Conservation (phyloP, 345 rosid species). For the Combretum micranthum region DNA sequence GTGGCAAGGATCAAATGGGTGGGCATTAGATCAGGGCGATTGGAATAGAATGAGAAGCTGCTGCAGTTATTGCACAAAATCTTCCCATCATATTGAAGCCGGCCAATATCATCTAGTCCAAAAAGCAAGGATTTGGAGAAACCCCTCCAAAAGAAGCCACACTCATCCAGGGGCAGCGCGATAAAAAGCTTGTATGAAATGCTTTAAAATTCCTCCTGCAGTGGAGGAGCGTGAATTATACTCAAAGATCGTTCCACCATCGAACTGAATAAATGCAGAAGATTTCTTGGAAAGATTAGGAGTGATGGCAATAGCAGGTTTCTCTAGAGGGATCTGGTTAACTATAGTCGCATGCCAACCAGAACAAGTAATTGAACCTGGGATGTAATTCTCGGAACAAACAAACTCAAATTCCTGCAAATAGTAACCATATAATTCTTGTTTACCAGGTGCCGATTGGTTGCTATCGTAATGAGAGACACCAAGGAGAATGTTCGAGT, state of each 20-base stretch:
- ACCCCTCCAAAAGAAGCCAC: conserved; percentile 37
- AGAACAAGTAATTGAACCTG: conserved; percentile 51
- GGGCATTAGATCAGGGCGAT: conserved; percentile 49
- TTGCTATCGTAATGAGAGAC: conserved; percentile 52
- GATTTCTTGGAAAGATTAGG: conserved; percentile 49
- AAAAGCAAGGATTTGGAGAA: conserved; percentile 43
- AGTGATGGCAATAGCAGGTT: conserved; percentile 46
- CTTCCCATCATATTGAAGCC: conserved; percentile 59
- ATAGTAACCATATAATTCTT: conserved; percentile 47
- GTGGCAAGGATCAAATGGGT: conserved; percentile 82
- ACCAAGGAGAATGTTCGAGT: conserved; percentile 56
- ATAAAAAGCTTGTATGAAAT: conserved; percentile 36
- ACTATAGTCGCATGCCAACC: conserved; percentile 68
- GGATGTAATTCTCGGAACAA: conserved; percentile 62
- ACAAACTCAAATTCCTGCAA: conserved; percentile 63
- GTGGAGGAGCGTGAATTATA: conserved; percentile 45
- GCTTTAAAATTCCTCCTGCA: conserved; percentile 28
- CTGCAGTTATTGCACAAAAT: conserved; percentile 74
- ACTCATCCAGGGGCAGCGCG: conserved; percentile 73
- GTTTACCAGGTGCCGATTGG: conserved; percentile 23
- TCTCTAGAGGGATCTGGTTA: conserved; percentile 38
- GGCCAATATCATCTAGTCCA: conserved; percentile 85
- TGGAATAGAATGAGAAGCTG: conserved; percentile 83
- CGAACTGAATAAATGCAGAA: conserved; percentile 79
- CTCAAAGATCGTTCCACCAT: conserved; percentile 58